Evolutionary conservation across 345 rosid genomes (phyloP), one percentile per base, ranked within the genome.

Genomic region (Eucalyptus regnans): DNA sequence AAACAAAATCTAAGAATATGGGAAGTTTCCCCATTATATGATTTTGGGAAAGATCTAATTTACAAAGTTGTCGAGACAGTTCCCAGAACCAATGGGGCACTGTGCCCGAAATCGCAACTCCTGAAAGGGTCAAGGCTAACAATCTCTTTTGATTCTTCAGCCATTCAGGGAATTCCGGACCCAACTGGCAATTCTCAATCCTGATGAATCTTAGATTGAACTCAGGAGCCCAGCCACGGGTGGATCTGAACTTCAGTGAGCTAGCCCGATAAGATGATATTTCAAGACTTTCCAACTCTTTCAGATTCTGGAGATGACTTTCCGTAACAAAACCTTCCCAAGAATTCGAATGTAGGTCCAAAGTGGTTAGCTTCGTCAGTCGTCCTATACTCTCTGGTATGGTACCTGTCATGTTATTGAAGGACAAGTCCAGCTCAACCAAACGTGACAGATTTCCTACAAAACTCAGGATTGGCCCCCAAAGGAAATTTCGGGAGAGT

Each of bases 91-190:
- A 89, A 20, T 58, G 27, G 3, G 93, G 90, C 54, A 89, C 60
- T 3, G n/a, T 29, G 15, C 81, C 89, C 10, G 89, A 89, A 66
- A 93, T 90, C 16, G 25, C 76, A 31, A 13, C 89, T 11, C 29
- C 80, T 2, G 90, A 88, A 31, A 92, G 71, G 51, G 49, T 23
- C 4, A 93, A 1, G 31, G 3, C 1, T 7, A 14, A 20, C 29
- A 88, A 6, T 5, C 76, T 7, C 17, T 17, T 86, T 71, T 92
- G 92, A 58, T 86, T 87, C 86, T 16, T 83, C 56, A 92, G 88
- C 93, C 92, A 92, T 58, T 31, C 7, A 0, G 94, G 93, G 37
- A 92, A 88, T 13, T 6, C 46, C 6, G 91, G 90, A 44, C 92
- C 91, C 22, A 91, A 5, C 48, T 79, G 88, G 85, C 92, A 90